These are phyloP conservation scores for Penicillium sp. DNA, from an alignment of 2,329 filamentous ascomycete genomes.

Conservation along the genomic window DNA sequence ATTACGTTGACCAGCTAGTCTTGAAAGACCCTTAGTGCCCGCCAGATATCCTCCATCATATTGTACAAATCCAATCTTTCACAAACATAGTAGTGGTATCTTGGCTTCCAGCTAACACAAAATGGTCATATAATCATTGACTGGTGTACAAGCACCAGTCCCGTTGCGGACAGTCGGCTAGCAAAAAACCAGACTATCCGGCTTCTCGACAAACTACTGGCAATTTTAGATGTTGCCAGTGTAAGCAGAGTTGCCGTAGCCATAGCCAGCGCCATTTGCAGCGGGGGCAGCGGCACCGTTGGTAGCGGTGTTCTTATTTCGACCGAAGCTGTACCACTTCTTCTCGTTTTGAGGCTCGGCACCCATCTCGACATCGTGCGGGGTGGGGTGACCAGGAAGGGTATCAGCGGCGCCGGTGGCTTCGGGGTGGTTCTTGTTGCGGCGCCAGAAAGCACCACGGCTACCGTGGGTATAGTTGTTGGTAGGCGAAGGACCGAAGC, in stretches of 20 bases:
- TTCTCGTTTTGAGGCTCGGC: constrained; percentile 20
- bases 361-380: constrained; percentile 38
- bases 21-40: constrained; percentile 1
- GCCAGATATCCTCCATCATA: constrained; percentile 13
- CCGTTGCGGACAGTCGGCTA: background rate
- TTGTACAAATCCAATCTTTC: constrained; percentile 14
- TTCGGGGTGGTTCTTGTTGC: constrained; percentile 48
- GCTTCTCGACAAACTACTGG: background rate
- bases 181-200: background rate
- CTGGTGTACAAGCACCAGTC: background rate
- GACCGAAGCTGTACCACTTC: constrained; percentile 22
- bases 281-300: constrained; percentile 2
- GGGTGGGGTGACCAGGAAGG: constrained; percentile 43
- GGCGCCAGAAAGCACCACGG: constrained; percentile 41
- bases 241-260: constrained; percentile 35
- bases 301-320: constrained; percentile 24
- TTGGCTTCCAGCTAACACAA: constrained; percentile 13
- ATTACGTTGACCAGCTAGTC: constrained; percentile 7
- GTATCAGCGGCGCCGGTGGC: constrained; percentile 31
- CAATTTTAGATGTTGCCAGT: constrained; percentile 30
- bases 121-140: constrained; percentile 21
- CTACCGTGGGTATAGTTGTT: constrained; percentile 69
- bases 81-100: constrained; percentile 24
- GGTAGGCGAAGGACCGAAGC: constrained; percentile 64
- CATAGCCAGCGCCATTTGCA: constrained; percentile 26